Evolutionary conservation across 2,329 filamentous ascomycete genomes (phyloP).

Genomic region (Diaporthe destruens): DNA sequence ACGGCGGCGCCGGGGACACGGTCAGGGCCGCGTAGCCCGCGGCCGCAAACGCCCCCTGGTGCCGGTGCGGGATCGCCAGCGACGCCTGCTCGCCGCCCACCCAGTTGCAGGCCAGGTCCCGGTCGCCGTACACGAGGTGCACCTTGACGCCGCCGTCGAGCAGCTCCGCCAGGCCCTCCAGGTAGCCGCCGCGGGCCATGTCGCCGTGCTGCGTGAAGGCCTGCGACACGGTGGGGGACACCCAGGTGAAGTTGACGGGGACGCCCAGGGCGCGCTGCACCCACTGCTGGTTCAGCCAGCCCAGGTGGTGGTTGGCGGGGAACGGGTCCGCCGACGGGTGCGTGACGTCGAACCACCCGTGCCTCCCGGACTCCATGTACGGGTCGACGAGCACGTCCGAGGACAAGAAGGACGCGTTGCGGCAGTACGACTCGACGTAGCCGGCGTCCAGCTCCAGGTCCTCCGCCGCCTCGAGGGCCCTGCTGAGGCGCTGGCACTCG

Average conservation of each 20-base stretch:
- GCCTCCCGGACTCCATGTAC: conserved; percentile 4
- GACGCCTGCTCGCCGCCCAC: conserved; percentile 63
- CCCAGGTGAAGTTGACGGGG: conserved; percentile 68
- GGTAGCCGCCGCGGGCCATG: conserved; percentile 48
- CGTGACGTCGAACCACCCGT: conserved; percentile 70
- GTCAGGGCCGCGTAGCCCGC: conserved; percentile 76
- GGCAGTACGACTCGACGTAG: conserved; percentile 39
- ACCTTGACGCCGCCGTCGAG: conserved; percentile 68
- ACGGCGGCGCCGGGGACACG: conserved; percentile 57
- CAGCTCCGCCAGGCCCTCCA: conserved; percentile 62
- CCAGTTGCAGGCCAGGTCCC: conserved; percentile 66
- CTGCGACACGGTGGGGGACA: conserved; percentile 53
- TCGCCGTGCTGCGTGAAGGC: conserved; percentile 55
- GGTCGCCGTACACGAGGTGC: conserved; percentile 67
- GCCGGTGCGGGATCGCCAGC: conserved; percentile 67
- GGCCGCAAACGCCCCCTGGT: conserved; percentile 69
- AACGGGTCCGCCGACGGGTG: conserved; percentile 64
- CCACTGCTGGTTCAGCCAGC: conserved; percentile 67
- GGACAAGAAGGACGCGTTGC: neutral
- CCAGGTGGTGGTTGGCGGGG: conserved; percentile 63
- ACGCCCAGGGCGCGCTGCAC: conserved; percentile 70
- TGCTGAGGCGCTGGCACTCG: conserved; percentile 57
- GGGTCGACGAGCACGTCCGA: neutral
- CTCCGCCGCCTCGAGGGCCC: conserved; percentile 48
- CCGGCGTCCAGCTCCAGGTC: neutral